Conservation (phyloP, 441 rosid species). For the Corymbia calophylla region DNA sequence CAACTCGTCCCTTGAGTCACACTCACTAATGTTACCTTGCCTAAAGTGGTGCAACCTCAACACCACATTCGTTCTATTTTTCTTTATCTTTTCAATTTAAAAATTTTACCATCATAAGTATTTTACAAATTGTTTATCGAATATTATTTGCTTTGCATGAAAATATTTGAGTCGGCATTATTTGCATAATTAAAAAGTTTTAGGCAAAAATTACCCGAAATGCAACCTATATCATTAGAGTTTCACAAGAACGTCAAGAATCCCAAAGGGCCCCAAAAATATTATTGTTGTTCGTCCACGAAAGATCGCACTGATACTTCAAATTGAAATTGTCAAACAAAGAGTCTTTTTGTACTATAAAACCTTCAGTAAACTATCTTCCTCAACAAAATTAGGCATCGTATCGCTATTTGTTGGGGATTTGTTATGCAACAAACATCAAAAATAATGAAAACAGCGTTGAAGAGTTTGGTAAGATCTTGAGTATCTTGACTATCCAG, state of each 20-base stretch:
- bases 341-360: not conserved
- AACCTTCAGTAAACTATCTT: not conserved
- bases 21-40: fast-evolving
- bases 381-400: not conserved
- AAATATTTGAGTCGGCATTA: not conserved
- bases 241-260: not conserved
- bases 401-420: not conserved
- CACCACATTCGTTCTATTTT: not conserved
- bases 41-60: not conserved
- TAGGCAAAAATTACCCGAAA: not conserved
- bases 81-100: not conserved
- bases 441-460: not conserved
- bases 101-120: not conserved
- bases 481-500: not conserved
- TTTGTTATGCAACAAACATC: not conserved
- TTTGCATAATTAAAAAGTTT: fast-evolving
- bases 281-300: not conserved
- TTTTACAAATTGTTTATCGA: not conserved
- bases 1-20: not conserved
- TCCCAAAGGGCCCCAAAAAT: not conserved
- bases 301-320: not conserved
- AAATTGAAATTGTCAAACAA: not conserved
- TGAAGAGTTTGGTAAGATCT: not conserved
- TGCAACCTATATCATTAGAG: not conserved
- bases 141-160: not conserved